Evolutionary conservation across 139 green algal genomes (phyloP).

Genomic region (Monoraphidium neglectum): DNA sequence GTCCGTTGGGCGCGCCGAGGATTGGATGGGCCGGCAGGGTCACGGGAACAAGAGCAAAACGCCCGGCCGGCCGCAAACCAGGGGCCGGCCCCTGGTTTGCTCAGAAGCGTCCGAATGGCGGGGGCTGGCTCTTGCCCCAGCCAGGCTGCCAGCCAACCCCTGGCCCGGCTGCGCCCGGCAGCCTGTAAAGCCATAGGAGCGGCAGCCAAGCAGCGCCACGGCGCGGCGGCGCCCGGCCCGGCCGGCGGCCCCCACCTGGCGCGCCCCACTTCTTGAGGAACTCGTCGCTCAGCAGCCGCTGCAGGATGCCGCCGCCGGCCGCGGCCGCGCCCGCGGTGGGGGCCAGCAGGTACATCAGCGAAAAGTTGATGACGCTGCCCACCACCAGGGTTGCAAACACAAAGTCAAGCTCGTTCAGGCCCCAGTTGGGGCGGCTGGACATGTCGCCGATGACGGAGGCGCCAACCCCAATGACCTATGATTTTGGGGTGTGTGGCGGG

Average conservation of each 20-base stretch:
- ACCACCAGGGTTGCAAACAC: slow-evolving; percentile 94
- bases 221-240: too few relatives aligned
- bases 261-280: slow-evolving; percentile 69
- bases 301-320: slow-evolving; percentile 47
- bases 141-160: too few relatives aligned
- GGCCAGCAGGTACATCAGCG: slow-evolving; percentile 91
- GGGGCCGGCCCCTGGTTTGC: too few relatives aligned
- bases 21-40: too few relatives aligned
- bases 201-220: too few relatives aligned
- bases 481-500: too few relatives aligned
- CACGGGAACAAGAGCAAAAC: too few relatives aligned
- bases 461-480: slow-evolving; percentile 91
- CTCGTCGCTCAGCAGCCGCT: slow-evolving; percentile 69
- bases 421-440: slow-evolving; percentile 92
- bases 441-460: slow-evolving; percentile 94
- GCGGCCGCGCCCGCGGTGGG: slow-evolving; percentile 60
- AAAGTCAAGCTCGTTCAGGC: slow-evolving; percentile 97
- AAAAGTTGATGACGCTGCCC: slow-evolving; percentile 96
- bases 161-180: too few relatives aligned
- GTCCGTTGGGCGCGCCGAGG: background rate
- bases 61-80: too few relatives aligned
- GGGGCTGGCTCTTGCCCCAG: too few relatives aligned
- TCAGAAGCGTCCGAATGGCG: background rate
- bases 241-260: slow-evolving; percentile 59
- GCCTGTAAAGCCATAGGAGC: too few relatives aligned